A percentile compares a stretch with the other conserved stretches of the same genome.
Evolutionary conservation across 2,329 filamentous ascomycete genomes (phyloP).

Genomic region (Paradendryphiella salina): DNA sequence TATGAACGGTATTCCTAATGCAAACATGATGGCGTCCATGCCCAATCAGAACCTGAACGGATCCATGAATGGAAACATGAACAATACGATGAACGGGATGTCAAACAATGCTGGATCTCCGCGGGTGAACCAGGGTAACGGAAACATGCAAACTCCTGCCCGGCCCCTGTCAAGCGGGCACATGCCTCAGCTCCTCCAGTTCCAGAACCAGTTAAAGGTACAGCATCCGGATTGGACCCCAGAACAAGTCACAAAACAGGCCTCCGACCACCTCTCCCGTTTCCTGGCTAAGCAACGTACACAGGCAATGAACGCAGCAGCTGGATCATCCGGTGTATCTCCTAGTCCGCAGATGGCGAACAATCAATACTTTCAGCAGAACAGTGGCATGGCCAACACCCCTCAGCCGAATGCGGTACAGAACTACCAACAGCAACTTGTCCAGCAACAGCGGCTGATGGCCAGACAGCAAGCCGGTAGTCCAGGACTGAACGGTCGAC

Average conservation of each 20-base stretch:
- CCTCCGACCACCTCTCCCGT: constrained; percentile 41
- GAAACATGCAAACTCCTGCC: constrained; percentile 35
- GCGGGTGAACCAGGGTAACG: constrained; percentile 38
- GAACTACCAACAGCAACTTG: constrained; percentile 44
- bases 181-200: constrained; percentile 40
- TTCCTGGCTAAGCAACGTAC: constrained; percentile 40
- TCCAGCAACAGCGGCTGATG: constrained; percentile 46
- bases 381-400: constrained; percentile 35
- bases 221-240: constrained; percentile 44
- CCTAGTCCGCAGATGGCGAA: constrained; percentile 40
- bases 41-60: constrained; percentile 40
- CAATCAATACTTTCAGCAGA: constrained; percentile 42
- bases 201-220: constrained; percentile 39
- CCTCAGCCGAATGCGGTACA: constrained; percentile 42
- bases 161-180: constrained; percentile 40
- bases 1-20: constrained; percentile 43
- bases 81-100: constrained; percentile 42
- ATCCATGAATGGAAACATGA: constrained; percentile 42
- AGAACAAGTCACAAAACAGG: constrained; percentile 42
- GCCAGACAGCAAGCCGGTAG: constrained; percentile 38
- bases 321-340: constrained; percentile 39
- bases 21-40: constrained; percentile 42
- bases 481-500: constrained; percentile 38
- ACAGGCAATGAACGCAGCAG: constrained; percentile 46
- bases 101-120: constrained; percentile 42